Evolutionary conservation across 768 basidiomycete genomes (phyloP), one percentile per base, ranked within the genome.

Genomic region (Russula dissimulans): DNA sequence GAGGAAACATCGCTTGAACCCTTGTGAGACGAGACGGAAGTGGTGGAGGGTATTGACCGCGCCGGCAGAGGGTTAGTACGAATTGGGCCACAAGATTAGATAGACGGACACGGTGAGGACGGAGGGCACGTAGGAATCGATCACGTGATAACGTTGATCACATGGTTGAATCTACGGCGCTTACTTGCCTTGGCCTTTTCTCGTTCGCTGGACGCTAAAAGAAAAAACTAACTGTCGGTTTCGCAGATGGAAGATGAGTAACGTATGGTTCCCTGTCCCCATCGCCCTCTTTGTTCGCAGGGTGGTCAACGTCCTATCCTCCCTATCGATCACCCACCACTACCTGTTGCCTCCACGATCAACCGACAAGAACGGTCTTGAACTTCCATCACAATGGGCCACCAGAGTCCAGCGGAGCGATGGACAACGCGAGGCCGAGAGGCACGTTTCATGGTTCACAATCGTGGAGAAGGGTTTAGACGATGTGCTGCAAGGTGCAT

Each of bases 301-400:
- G 60, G 73, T 90, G 38, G 79, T 83, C 60, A 86, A 87, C 64
- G 81, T 79, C 42, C 77, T 90, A 45, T 86, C 86, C 0, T 76
- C 84, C 0, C 71, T 88, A n/a, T 86, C 87, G 0, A 79, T 89
- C 31, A 82, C 87, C 4, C 81, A 80, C 67, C 83, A 87, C 31
- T 87, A 83, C 68, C 67, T 83, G 43, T 65, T 74, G 34, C 74
- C 73, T 29, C 71, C 67, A 55, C 67, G 32, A 3, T 48, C 61
- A 15, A 29, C 50, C 18, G 54, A 56, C 60, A 39, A 61, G 62
- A 49, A 61, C 59, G 32, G 38, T 17, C 26, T 52, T 32, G 51
- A 29, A 47, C 9, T 39, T 12, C 14, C 29, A 32, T 48, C 46
- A n/a, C 49, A 45, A 39, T 17, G 26, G 12, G 7, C 22, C 31